A percentile compares a stretch with the other conserved stretches of the same genome.
phyloP scores from a whole-genome alignment of 2,329 filamentous ascomycete genomes.

The Fusarium nisikadoi region DNA sequence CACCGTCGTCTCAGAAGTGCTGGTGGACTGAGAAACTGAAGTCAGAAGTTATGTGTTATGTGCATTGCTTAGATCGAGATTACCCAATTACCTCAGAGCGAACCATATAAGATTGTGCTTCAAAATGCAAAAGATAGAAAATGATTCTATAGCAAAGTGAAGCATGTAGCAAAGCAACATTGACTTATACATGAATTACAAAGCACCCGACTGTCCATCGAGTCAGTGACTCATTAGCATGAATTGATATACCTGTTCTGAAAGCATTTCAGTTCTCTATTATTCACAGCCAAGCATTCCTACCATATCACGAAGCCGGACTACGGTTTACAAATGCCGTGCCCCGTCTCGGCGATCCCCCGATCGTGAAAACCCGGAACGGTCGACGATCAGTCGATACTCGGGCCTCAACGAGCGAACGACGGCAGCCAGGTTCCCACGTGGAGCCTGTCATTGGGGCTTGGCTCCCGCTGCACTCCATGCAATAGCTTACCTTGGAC shows the following conservation, averaged over 20 bases:
- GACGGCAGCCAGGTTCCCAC: conserved; percentile 26
- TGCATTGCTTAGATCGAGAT: background rate
- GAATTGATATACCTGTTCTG: background rate
- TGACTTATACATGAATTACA: background rate
- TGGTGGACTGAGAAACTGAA: background rate
- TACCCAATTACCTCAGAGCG: background rate
- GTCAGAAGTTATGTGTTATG: background rate
- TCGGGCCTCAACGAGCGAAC: conserved; percentile 28
- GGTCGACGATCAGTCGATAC: background rate
- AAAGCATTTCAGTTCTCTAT: background rate
- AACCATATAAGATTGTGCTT: background rate
- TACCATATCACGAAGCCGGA: background rate
- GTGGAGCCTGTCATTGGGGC: conserved; percentile 42
- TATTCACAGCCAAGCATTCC: background rate
- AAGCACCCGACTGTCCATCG: no score
- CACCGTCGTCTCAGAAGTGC: background rate
- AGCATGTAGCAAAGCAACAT: no score
- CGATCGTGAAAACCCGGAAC: conserved; percentile 8
- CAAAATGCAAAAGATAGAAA: no score
- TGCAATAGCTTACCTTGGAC: conserved; percentile 5
- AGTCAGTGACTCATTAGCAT: background rate
- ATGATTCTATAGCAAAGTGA: background rate
- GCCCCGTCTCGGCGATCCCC: background rate
- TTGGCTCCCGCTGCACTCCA: conserved; percentile 19
- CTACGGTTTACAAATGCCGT: background rate